phyloP scores from a whole-genome alignment of 2,329 filamentous ascomycete species.

The Chaetomiaceae sp. region DNA sequence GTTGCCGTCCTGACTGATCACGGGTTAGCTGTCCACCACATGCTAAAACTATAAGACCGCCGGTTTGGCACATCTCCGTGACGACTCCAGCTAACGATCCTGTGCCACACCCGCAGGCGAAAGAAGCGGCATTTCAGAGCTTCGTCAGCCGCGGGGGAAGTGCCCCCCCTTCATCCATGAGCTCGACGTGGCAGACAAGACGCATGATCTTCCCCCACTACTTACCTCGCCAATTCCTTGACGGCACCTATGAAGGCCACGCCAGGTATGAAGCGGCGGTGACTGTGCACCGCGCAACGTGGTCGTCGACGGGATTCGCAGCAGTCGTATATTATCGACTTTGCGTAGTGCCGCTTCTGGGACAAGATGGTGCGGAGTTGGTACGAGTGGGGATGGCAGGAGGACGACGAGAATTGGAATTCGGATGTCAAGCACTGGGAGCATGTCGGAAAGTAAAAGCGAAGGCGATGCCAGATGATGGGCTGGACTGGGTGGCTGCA shows the following conservation, averaged over 20 bases:
- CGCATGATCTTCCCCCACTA: not conserved
- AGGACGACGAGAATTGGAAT: slow-evolving; percentile 12
- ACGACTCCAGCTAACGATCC: too few relatives aligned
- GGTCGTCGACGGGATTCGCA: slow-evolving; percentile 6
- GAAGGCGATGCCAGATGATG: too few relatives aligned
- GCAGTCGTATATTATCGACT: slow-evolving; percentile 6
- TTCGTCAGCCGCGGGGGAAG: not conserved
- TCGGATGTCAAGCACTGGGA: slow-evolving; percentile 1
- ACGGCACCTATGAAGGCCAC: not conserved
- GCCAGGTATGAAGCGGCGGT: not conserved
- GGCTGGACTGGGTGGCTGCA: too few relatives aligned
- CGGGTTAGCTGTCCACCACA: too few relatives aligned
- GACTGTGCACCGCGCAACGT: slow-evolving; percentile 11
- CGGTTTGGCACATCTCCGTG: too few relatives aligned
- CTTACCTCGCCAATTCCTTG: not conserved
- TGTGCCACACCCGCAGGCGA: not conserved
- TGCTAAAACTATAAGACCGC: too few relatives aligned
- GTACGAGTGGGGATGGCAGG: not conserved
- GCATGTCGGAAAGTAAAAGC: too few relatives aligned
- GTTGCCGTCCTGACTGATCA: too few relatives aligned
- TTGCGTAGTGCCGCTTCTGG: slow-evolving; percentile 1
- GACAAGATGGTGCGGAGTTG: slow-evolving; percentile 1
- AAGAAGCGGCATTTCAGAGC: not conserved
- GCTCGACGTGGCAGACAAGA: not conserved
- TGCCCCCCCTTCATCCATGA: not conserved